phyloP scores from a whole-genome alignment of 2,329 filamentous ascomycete species.

The Colletotrichum sp. region DNA sequence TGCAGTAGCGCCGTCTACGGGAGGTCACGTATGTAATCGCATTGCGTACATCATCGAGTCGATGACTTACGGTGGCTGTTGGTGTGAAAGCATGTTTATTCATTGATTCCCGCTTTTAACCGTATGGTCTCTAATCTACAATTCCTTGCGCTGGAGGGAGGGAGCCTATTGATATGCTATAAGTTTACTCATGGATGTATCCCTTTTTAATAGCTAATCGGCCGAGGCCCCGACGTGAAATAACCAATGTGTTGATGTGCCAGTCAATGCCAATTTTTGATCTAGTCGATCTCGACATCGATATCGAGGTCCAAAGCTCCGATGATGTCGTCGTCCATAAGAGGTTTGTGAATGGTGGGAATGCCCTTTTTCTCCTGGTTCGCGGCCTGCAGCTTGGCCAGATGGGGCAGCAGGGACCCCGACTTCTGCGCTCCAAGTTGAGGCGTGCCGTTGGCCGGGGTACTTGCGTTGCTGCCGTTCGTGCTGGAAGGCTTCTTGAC shows the following conservation, averaged over 20 bases:
- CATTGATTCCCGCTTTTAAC: conserved; percentile 1
- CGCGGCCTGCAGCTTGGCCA: conserved; percentile 59
- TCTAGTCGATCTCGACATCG: conserved; percentile 79
- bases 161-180: not conserved
- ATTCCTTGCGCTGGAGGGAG: not conserved
- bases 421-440: conserved; percentile 49
- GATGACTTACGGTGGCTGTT: not conserved
- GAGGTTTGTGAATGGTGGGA: conserved; percentile 75
- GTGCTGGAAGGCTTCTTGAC: conserved; percentile 30
- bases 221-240: not conserved
- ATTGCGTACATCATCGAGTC: not conserved
- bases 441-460: conserved; percentile 58
- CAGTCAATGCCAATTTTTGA: conserved; percentile 12
- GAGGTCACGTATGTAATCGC: not conserved
- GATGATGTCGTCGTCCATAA: conserved; percentile 93
- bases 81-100: not conserved
- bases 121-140: not conserved
- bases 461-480: conserved; percentile 53
- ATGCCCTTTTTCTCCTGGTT: conserved; percentile 63
- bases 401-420: conserved; percentile 49
- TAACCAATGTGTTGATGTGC: not conserved
- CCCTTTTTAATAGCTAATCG: not conserved
- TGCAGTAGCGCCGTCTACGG: not conserved
- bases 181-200: not conserved
- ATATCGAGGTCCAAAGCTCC: conserved; percentile 88